Conservation (phyloP, 257 asterid genomes). For the Paraleonurus japonicus region DNA sequence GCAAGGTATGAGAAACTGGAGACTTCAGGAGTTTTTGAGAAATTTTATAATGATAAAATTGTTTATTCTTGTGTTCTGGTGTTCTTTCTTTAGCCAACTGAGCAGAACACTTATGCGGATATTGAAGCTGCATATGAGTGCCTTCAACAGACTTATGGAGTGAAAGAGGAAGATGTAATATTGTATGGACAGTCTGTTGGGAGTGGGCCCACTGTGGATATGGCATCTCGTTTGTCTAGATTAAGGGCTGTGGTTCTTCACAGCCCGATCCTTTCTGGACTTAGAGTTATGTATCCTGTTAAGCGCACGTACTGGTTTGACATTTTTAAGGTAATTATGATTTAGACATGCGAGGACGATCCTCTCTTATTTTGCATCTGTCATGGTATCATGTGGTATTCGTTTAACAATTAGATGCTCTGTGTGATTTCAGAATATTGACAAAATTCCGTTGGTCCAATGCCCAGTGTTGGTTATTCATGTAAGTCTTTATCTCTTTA, state of each 20-base stretch:
- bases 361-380: slow-evolving; percentile 17
- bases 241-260: slow-evolving; percentile 97
- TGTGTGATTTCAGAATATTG: slow-evolving; percentile 69
- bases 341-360: slow-evolving; percentile 8
- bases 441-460: slow-evolving; percentile 77
- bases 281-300: slow-evolving; percentile 95
- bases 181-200: slow-evolving; percentile 98
- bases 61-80: slow-evolving; percentile 30
- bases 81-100: slow-evolving; percentile 64
- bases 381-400: slow-evolving; percentile 17
- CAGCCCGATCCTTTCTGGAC: slow-evolving; percentile 91
- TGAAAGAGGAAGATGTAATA: slow-evolving; percentile 79
- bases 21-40: slow-evolving; percentile 17
- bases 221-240: slow-evolving; percentile 75
- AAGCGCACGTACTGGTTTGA: slow-evolving; percentile 96
- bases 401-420: slow-evolving; percentile 2
- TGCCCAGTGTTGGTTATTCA: slow-evolving; percentile 93
- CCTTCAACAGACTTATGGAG: slow-evolving; percentile 79
- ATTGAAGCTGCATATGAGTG: slow-evolving; percentile 91
- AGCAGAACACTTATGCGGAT: slow-evolving; percentile 88
- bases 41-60: slow-evolving; percentile 8
- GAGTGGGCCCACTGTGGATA: slow-evolving; percentile 91
- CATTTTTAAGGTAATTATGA: slow-evolving; percentile 70
- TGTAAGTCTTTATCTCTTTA: slow-evolving; percentile 49
- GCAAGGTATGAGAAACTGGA: slow-evolving; percentile 68